Base-by-base conservation (phyloP, 768 basidiomycete genomes). In the Favolaschia claudopus region DNA sequence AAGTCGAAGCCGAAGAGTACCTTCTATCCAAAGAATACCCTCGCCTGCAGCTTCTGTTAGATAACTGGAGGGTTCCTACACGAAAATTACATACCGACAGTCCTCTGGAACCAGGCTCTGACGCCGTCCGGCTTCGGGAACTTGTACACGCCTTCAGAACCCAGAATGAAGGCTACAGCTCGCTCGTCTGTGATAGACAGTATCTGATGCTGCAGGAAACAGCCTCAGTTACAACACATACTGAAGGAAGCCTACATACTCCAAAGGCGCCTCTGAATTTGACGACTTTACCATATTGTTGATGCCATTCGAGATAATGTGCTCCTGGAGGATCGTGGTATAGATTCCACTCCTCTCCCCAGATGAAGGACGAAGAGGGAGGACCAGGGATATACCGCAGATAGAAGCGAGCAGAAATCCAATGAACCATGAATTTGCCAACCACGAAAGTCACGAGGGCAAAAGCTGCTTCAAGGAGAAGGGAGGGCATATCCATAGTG, bases 11-110 rank as follows among this genome's bases (percentile, higher is more conserved):
- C 33, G 44, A 32, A 24, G 25, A 57, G 42, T 48, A 82, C 87
- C 87, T 82, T 89, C 87, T 12, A 86, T 78, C 82, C 85, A 87
- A 22, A 88, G 81, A 54, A 89, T 83, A 20, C 87, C 86, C 70
- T 87, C 79, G 13, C 87, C 61, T 63, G 9, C 1, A 9, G 31
- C 9, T 22, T 4, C 14, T 19, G 9, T 52, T 47, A 51, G 44
- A 25, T 10, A 2, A 7, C 25, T 20, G 17, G 24, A 3, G 25
- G 27, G 24, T n/a, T 25, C 12, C 27, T 32, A 29, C 37, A 22
- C 9, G 22, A 10, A 36, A 19, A 19, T 3, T 25, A 32, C 5
- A 50, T 36, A 60, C 63, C 87, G 7, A 87, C 75, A 2, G 85
- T 79, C 29, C 81, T 81, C 55, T 78, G 77, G 66, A 88, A 88